Base-by-base conservation (phyloP, 164 flowering plant genomes). In the Vitis cinerea region DNA sequence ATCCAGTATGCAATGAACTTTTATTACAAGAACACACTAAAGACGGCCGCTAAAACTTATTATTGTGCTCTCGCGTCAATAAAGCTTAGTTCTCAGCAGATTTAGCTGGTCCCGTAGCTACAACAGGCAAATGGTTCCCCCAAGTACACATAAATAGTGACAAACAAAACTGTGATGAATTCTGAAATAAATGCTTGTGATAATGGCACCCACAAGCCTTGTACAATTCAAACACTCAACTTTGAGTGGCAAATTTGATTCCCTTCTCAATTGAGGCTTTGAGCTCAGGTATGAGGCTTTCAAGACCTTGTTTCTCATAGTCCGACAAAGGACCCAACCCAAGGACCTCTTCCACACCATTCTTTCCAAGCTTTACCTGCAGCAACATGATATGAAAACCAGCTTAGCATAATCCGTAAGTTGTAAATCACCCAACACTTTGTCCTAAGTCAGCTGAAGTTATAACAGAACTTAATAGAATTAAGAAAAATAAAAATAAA, bases 331-430 rank as follows among this genome's bases (percentile, higher is more conserved):
- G 56, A 15, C 97, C 97, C 81, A 96, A 72, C 2, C 88, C 97
- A 55, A 87, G 64, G 50, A 96, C 85, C 78, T 91, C 98, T 70
- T 96, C 98, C 51, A 93, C 91, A 4, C 99, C 99, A 58, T 90
- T 87, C 90, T 88, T 92, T 52, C 99, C 99, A 9, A 96, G 89
- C 74, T 82, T 91, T 66, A 96, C 99, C 99, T 96, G 92, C 74
- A 72, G 64, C 47, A 10, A 30, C 8, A 23, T 10, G 13, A 44
- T 47, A 15, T 13, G 51, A 37, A 37, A 44, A 7, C 16, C 15
- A 12, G 11, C 13, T 4, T 37, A 12, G 51, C 56, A 14, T 13
- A 13, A 53, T 6, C 2, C 15, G 7, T 3, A 12, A 19, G 44
- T 37, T 37, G 44, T 37, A 37, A 23, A 37, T 37, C 14, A 62